Base-by-base conservation (phyloP, 345 rosid species). In the Gynandropsis gynandra region DNA sequence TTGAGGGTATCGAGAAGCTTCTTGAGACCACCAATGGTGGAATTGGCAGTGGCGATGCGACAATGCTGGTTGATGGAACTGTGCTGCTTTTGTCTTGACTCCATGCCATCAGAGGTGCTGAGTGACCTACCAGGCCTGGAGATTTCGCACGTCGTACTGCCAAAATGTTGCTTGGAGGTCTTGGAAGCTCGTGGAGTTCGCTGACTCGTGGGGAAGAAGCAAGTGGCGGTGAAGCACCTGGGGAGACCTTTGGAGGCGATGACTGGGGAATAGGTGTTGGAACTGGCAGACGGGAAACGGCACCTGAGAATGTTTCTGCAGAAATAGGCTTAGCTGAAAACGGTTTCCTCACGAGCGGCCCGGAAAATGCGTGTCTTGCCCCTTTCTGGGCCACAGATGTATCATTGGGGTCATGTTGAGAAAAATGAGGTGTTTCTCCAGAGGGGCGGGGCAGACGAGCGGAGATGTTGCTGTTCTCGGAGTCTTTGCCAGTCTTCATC, bases 101-200 rank as follows among this genome's bases (percentile, higher is more conserved):
- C 80, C 92, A 69, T 42, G 56, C 61, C 27, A 71, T 62, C 52
- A 93, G 62, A 6, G 97, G 99, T 19, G 97, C 99, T 9, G 97
- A 93, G 62, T 88, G 92, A 64, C 90, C 95, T 39, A 75, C 58
- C 36, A 63, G 42, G 42, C 58, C 70, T 15, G 74, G 42, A 16
- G 87, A 67, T 65, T 83, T 88, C 46, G 75, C 67, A 13, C 81
- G 80, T 45, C 69, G 50, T 1, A 68, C 73, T 37, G 70, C 61
- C 61, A 64, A 50, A 33, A 67, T 36, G 59, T 55, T 43, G 52
- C 63, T 69, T 0, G 99, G 97, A 16, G 99, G 97, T 75, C 94
- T 73, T 4, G 99, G 99, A 71, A 93, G 99, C 74, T 83, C 79
- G 45, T 93, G 97, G 56, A 85, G 96, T 76, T 83, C 95, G 31